Percentiles rank a stretch among this genome's conserved stretches.
Conservation (phyloP, 345 rosid species). For the Lepidium didymum region DNA sequence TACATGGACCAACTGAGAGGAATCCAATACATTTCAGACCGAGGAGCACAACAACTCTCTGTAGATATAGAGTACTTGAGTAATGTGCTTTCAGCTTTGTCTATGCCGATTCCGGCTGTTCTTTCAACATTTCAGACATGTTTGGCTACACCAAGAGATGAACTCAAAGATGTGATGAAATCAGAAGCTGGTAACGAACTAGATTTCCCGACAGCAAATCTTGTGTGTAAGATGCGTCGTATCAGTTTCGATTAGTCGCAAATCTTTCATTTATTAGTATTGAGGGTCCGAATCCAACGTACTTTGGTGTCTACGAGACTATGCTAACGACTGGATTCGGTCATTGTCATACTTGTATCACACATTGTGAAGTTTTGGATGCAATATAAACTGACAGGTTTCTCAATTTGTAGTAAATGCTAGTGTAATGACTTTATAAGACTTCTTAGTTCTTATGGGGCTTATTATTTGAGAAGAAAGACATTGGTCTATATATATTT, state of each 20-base stretch:
- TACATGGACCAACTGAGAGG: constrained; percentile 95
- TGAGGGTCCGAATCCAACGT: not conserved
- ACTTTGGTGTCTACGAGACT: not conserved
- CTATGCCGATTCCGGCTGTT: constrained; percentile 71
- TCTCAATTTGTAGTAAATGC: not conserved
- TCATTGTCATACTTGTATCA: not conserved
- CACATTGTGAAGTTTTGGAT: constrained; percentile 1
- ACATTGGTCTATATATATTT: too few species aligned
- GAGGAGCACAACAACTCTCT: constrained; percentile 87
- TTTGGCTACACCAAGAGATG: constrained; percentile 73
- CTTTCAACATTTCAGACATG: constrained; percentile 83
- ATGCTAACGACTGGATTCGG: constrained; percentile 1
- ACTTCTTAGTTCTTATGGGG: not conserved
- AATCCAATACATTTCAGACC: constrained; percentile 76
- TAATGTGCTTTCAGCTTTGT: constrained; percentile 87
- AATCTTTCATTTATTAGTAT: not conserved
- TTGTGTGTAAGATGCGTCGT: constrained; percentile 80
- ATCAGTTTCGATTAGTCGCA: constrained; percentile 56
- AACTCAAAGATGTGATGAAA: constrained; percentile 61
- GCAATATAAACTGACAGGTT: not conserved
- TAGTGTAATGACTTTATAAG: not conserved
- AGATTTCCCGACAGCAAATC: constrained; percentile 76
- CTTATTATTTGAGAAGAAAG: too few species aligned
- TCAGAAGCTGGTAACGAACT: constrained; percentile 68
- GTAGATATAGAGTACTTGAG: constrained; percentile 92